These are phyloP conservation scores for Bassia scoparia DNA, from an alignment of 148 eudicot genomes.

Conservation along the genomic window DNA sequence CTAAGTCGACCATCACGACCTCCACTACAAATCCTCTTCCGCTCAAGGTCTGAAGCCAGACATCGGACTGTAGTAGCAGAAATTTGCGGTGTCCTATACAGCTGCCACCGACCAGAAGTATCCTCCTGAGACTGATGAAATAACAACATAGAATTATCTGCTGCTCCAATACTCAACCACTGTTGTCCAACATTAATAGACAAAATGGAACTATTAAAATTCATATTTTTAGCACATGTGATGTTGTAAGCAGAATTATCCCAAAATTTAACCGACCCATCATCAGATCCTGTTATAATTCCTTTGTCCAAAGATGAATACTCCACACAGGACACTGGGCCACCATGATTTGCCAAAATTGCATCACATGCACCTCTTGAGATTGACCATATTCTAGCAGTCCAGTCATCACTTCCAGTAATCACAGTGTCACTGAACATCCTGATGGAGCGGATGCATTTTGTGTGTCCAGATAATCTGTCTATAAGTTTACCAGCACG, in stretches of 20 bases:
- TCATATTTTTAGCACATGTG: slow-evolving; percentile 64
- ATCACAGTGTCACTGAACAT: slow-evolving; percentile 76
- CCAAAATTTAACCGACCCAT: slow-evolving; percentile 82
- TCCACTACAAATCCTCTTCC: slow-evolving; percentile 86
- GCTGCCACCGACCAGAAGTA: slow-evolving; percentile 75
- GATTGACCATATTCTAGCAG: slow-evolving; percentile 86
- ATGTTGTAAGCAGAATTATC: slow-evolving; percentile 63
- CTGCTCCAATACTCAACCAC: slow-evolving; percentile 90
- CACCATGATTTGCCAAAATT: slow-evolving; percentile 76
- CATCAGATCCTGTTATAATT: slow-evolving; percentile 76
- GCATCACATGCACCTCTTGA: slow-evolving; percentile 84
- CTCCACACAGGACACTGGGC: slow-evolving; percentile 59
- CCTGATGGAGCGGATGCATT: slow-evolving; percentile 79
- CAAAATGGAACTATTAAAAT: slow-evolving; percentile 53
- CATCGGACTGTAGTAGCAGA: slow-evolving; percentile 76
- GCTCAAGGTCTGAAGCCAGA: slow-evolving; percentile 68
- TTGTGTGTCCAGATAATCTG: slow-evolving; percentile 74
- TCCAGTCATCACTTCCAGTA: slow-evolving; percentile 96
- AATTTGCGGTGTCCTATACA: slow-evolving; percentile 66
- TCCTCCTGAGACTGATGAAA: slow-evolving; percentile 64
- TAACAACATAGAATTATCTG: slow-evolving; percentile 86
- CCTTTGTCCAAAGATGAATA: slow-evolving; percentile 68
- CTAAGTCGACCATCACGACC: slow-evolving; percentile 84
- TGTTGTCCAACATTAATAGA: slow-evolving; percentile 63
- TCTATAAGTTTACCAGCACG: slow-evolving; percentile 81